Evolutionary conservation across 2,329 filamentous ascomycete genomes (phyloP).

Genomic region (Colletotrichum scovillei): DNA sequence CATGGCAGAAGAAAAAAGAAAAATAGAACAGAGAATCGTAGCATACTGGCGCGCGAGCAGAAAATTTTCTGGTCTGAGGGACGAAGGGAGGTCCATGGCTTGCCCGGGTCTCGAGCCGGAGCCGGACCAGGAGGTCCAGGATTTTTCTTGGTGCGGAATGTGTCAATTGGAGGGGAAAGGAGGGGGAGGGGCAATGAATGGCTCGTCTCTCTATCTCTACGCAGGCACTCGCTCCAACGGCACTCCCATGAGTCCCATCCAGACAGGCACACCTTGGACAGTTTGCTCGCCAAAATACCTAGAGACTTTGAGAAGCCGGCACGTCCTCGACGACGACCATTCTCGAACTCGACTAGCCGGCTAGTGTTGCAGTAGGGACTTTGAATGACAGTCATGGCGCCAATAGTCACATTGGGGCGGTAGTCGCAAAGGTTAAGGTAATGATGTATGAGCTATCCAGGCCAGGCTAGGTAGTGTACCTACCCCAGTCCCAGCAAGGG

Average conservation of each 20-base stretch:
- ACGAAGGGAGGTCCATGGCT: not conserved
- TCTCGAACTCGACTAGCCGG: conserved; percentile 22
- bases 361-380: conserved; percentile 18
- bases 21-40: not conserved
- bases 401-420: not conserved
- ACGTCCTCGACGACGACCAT: not conserved
- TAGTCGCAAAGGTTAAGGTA: not conserved
- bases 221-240: not conserved
- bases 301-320: not conserved
- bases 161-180: conserved; percentile 10
- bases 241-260: not conserved
- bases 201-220: conserved; percentile 33
- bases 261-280: not conserved
- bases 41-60: not conserved
- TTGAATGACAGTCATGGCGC: not conserved
- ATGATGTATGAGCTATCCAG: not conserved
- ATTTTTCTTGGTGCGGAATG: not conserved
- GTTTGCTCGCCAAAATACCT: not conserved
- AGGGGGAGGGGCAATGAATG: conserved; percentile 40
- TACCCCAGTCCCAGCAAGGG: not conserved
- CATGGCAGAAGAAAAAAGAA: not conserved
- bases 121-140: conserved; percentile 18
- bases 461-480: not conserved
- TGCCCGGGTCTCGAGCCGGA: conserved; percentile 23
- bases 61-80: conserved; percentile 1